Conservation (phyloP, 306 rosid genomes). For the Lithocarpus polystachyus region DNA sequence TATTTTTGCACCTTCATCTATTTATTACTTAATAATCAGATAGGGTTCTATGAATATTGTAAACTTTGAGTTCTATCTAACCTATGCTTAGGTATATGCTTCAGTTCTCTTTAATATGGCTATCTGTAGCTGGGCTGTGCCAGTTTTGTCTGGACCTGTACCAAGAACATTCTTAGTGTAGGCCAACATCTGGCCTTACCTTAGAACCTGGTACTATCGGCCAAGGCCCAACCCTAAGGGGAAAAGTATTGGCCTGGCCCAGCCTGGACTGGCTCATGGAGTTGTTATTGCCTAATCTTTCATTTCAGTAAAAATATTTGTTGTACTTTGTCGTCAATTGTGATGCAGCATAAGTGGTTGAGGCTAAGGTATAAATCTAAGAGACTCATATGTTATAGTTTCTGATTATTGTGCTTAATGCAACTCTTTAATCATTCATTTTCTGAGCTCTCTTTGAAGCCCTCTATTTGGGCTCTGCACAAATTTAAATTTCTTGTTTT, state of each 20-base stretch:
- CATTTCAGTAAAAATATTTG: not conserved
- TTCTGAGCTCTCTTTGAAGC: not conserved
- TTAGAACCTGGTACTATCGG: not conserved
- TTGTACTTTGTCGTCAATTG: not conserved
- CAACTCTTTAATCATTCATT: not conserved
- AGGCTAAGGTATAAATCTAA: not conserved
- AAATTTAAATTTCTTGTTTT: not conserved
- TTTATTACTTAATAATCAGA: conserved; percentile 10
- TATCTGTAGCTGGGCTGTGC: not conserved
- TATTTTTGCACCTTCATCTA: not conserved
- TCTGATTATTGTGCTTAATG: not conserved
- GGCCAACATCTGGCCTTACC: not conserved
- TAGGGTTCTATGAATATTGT: conserved; percentile 5
- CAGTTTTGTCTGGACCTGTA: not conserved
- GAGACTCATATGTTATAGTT: not conserved
- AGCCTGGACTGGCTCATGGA: not conserved
- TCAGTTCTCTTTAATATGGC: not conserved
- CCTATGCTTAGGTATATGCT: conserved; percentile 15
- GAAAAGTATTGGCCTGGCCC: not conserved
- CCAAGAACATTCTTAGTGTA: not conserved
- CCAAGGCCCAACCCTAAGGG: not conserved
- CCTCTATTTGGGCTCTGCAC: not conserved
- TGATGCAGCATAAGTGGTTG: not conserved
- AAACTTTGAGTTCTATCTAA: not conserved
- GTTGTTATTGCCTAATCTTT: not conserved